Evolutionary conservation across 495 filamentous ascomycete genomes (phyloP).

Genomic region (Penicillium coffeae): DNA sequence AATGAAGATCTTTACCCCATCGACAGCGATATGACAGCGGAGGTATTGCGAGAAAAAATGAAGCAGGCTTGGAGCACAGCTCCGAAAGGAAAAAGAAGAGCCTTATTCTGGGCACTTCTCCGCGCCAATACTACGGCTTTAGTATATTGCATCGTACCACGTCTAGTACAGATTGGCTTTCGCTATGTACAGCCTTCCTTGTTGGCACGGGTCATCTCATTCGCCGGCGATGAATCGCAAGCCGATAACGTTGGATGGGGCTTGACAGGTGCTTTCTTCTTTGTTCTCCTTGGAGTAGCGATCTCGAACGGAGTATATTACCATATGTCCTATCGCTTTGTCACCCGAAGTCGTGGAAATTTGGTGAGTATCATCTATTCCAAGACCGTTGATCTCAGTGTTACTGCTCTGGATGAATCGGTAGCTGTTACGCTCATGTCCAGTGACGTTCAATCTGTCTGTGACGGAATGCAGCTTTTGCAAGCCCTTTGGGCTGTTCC

Average conservation of each 20-base stretch:
- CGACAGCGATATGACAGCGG: background rate
- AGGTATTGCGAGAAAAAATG: background rate
- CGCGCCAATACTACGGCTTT: background rate
- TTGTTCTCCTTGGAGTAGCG: background rate
- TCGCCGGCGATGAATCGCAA: slow-evolving; percentile 1
- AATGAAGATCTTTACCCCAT: slow-evolving; percentile 5
- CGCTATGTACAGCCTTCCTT: slow-evolving; percentile 1
- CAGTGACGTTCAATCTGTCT: slow-evolving; percentile 3
- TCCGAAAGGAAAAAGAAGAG: background rate
- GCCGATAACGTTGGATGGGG: slow-evolving; percentile 5
- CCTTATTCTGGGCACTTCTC: background rate
- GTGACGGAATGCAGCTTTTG: background rate
- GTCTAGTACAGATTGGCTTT: slow-evolving; percentile 2
- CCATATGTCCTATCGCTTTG: slow-evolving; percentile 4
- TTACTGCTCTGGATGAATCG: slow-evolving; percentile 4
- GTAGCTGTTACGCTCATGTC: slow-evolving; percentile 6
- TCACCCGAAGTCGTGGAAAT: background rate
- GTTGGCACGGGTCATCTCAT: background rate
- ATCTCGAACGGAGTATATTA: slow-evolving; percentile 1
- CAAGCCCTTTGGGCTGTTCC: slow-evolving; percentile 1
- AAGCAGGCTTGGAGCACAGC: background rate
- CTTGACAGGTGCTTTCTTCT: slow-evolving; percentile 2
- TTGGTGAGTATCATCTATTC: slow-evolving; percentile 3
- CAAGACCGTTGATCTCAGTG: slow-evolving; percentile 1
- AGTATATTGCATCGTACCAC: background rate